phyloP scores from a whole-genome alignment of 371 early-diverging fungal genomes.

The Rhizomucor miehei region DNA sequence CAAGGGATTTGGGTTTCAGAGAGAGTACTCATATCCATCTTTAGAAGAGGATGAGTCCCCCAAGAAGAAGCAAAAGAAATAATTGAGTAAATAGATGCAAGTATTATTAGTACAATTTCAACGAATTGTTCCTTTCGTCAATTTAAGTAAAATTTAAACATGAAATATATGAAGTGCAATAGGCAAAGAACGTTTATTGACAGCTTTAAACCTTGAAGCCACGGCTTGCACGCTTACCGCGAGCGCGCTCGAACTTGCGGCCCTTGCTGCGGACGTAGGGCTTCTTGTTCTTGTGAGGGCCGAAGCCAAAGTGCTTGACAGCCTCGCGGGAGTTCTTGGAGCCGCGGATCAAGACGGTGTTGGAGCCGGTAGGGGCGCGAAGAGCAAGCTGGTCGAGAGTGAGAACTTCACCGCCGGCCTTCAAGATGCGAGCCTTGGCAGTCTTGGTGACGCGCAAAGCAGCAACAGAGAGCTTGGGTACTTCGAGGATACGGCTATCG shows the following conservation, averaged over 20 bases:
- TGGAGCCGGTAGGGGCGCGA: conserved; percentile 95
- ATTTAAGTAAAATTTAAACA: too few species aligned
- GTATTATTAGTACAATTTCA: too few species aligned
- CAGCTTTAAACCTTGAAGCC: conserved; percentile 83
- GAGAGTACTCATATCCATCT: background rate
- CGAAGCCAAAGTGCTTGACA: conserved; percentile 85
- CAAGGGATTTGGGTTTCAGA: background rate
- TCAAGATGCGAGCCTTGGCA: conserved; percentile 95
- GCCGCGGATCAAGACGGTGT: conserved; percentile 95
- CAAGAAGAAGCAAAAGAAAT: conserved; percentile 1
- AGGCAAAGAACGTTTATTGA: too few species aligned
- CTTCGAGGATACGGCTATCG: conserved; percentile 88
- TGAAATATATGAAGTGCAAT: too few species aligned
- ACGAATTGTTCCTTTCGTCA: too few species aligned
- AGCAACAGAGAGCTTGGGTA: conserved; percentile 95
- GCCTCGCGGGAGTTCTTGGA: conserved; percentile 90
- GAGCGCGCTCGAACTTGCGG: conserved; percentile 98
- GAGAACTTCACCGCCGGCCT: conserved; percentile 97
- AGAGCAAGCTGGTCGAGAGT: conserved; percentile 98
- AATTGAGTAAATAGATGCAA: background rate
- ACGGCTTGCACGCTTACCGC: conserved; percentile 97
- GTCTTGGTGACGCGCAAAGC: conserved; percentile 95
- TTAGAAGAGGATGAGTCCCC: background rate
- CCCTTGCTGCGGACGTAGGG: conserved; percentile 98
- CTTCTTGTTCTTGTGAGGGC: conserved; percentile 77